These are phyloP conservation scores for Clavaria fumosa DNA, from an alignment of 768 basidiomycete species.

Conservation along the genomic window DNA sequence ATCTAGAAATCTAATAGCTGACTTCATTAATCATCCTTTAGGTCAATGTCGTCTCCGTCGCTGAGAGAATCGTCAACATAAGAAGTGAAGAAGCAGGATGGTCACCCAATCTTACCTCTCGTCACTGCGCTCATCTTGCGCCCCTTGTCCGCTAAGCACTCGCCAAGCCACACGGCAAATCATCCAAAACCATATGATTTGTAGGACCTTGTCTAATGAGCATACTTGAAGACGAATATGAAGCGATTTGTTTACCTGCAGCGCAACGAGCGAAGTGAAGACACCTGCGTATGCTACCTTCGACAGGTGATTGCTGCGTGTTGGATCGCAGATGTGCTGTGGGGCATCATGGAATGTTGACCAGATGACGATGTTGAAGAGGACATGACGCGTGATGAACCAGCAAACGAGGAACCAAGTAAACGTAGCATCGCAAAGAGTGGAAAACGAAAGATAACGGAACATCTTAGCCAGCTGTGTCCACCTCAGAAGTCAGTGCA, in stretches of 20 bases:
- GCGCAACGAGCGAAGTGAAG: constrained; percentile 32
- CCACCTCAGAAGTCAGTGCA: constrained; percentile 7
- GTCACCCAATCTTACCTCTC: too few species aligned
- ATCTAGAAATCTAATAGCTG: too few species aligned
- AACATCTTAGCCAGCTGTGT: constrained; percentile 83
- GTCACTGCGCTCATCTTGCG: constrained; percentile 77
- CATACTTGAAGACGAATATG: constrained; percentile 7
- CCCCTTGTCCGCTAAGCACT: constrained; percentile 58
- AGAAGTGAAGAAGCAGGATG: constrained; percentile 7
- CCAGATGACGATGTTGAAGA: constrained; percentile 60
- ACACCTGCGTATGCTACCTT: constrained; percentile 31
- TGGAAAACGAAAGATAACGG: constrained; percentile 60
- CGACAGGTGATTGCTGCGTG: constrained; percentile 42
- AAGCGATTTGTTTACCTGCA: constrained; percentile 36
- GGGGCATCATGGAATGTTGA: constrained; percentile 40
- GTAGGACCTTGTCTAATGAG: constrained; percentile 35
- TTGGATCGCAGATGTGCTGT: constrained; percentile 43
- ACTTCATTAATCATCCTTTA: too few species aligned
- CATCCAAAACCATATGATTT: constrained; percentile 75
- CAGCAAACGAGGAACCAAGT: constrained; percentile 76
- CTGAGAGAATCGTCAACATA: too few species aligned
- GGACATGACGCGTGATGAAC: constrained; percentile 77
- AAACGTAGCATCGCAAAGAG: constrained; percentile 60
- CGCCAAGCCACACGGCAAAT: constrained; percentile 73
- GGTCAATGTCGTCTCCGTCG: too few species aligned